phyloP scores from a whole-genome alignment of 805 yeast genomes.

The Pichia exigua region DNA sequence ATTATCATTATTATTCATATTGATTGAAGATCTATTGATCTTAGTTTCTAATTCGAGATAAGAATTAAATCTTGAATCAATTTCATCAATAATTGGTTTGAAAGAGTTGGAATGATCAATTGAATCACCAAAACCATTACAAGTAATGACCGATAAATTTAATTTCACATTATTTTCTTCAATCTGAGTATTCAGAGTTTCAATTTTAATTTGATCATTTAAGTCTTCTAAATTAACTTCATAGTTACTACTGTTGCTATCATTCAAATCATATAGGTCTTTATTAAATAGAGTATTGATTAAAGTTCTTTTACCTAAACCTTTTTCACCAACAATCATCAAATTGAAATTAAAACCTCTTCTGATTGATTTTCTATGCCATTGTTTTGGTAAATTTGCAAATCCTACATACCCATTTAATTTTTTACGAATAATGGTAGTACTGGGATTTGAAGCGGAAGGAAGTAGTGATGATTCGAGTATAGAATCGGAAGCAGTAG shows the following conservation, averaged over 20 bases:
- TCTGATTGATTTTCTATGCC: constrained; percentile 91
- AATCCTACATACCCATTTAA: constrained; percentile 92
- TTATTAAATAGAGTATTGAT: constrained; percentile 82
- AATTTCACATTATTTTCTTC: constrained; percentile 93
- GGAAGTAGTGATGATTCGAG: too few relatives aligned
- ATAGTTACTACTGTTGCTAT: constrained; percentile 15
- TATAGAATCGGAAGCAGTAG: not conserved
- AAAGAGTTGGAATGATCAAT: constrained; percentile 74
- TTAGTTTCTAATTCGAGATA: constrained; percentile 87
- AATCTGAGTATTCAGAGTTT: constrained; percentile 58
- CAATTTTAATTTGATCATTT: constrained; percentile 45
- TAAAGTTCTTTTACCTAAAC: constrained; percentile 89
- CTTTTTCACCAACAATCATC: constrained; percentile 86
- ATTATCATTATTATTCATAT: constrained; percentile 47
- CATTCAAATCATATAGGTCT: constrained; percentile 39
- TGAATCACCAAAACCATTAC: constrained; percentile 92
- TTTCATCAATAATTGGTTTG: constrained; percentile 88
- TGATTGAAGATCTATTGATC: constrained; percentile 54
- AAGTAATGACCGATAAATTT: constrained; percentile 73
- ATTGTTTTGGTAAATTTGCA: constrained; percentile 95
- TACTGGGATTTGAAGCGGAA: not conserved
- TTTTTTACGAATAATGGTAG: constrained; percentile 55
- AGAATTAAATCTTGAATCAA: constrained; percentile 76
- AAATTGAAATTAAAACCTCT: constrained; percentile 85
- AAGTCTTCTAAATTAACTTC: constrained; percentile 28